A percentile compares a stretch with the other conserved stretches of the same genome.
phyloP scores from a whole-genome alignment of 1,284 basidiomycete genomes.

The Ustilago bromivora region DNA sequence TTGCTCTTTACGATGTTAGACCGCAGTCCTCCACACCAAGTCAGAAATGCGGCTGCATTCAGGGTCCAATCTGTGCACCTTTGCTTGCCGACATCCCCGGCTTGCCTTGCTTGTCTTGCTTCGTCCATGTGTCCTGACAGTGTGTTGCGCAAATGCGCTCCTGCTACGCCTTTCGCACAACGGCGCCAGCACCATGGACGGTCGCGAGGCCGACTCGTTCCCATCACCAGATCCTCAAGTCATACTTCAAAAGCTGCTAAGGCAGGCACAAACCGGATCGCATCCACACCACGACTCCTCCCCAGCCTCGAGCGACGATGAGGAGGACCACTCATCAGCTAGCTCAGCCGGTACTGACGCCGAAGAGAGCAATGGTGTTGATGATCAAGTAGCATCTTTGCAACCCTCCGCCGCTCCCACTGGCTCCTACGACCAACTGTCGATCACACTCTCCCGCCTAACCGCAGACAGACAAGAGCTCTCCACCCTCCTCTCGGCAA shows the following conservation, averaged over 20 bases:
- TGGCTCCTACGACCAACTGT: slow-evolving; percentile 18
- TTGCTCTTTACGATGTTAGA: neutral
- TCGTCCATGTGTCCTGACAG: neutral
- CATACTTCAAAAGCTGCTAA: slow-evolving; percentile 34
- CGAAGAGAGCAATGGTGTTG: neutral
- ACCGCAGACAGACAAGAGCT: slow-evolving; percentile 37
- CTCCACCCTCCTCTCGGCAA: slow-evolving; percentile 13
- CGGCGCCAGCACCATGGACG: slow-evolving; percentile 30
- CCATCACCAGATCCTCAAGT: slow-evolving; percentile 16
- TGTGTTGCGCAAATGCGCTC: neutral
- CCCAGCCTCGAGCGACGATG: neutral
- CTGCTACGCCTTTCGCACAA: neutral
- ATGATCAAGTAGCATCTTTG: neutral
- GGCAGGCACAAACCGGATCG: slow-evolving; percentile 28
- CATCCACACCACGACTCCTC: neutral
- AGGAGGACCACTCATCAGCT: neutral
- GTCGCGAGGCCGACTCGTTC: slow-evolving; percentile 11
- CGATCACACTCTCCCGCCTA: slow-evolving; percentile 25
- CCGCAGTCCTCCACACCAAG: neutral
- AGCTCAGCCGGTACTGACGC: neutral
- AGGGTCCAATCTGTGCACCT: slow-evolving; percentile 22
- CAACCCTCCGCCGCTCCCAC: neutral
- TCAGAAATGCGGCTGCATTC: neutral
- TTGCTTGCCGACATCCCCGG: neutral
- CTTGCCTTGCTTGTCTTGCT: neutral